A percentile compares a stretch with the other conserved stretches of the same genome.
Conservation (phyloP, 257 asterid genomes). For the Salvia hispanica region DNA sequence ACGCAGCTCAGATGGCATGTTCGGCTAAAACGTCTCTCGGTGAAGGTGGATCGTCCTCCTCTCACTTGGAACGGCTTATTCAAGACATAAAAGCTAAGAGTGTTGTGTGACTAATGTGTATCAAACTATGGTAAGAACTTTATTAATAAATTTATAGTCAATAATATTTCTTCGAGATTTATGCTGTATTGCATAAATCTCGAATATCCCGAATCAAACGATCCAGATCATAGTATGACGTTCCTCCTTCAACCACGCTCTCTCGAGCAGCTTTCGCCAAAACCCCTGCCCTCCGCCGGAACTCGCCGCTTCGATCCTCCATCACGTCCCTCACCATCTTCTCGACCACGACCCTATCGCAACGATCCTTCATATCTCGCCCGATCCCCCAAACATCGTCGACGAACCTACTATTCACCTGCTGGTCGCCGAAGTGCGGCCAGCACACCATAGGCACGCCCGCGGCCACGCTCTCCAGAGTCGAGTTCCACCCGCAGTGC, state of each 20-base stretch:
- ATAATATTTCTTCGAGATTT: neutral
- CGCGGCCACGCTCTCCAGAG: constrained; percentile 23
- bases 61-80: constrained; percentile 44
- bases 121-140: too few species aligned
- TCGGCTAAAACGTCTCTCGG: constrained; percentile 42
- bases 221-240: constrained; percentile 20
- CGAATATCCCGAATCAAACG: constrained; percentile 27
- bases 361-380: constrained; percentile 31
- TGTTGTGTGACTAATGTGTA: neutral
- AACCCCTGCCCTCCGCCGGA: neutral
- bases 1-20: constrained; percentile 46
- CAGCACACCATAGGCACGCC: constrained; percentile 37
- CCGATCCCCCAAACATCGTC: constrained; percentile 32
- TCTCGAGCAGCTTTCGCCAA: constrained; percentile 16
- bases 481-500: constrained; percentile 38
- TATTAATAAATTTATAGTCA: too few species aligned
- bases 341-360: constrained; percentile 33
- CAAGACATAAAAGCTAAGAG: constrained; percentile 42
- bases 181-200: neutral
- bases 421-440: constrained; percentile 35
- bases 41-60: constrained; percentile 55
- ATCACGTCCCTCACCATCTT: constrained; percentile 30
- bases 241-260: constrained; percentile 29
- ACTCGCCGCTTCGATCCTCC: constrained; percentile 29
- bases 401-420: constrained; percentile 29